Evolutionary conservation across 1,284 basidiomycete species (phyloP).

Genomic region (Hemileia vastatrix): DNA sequence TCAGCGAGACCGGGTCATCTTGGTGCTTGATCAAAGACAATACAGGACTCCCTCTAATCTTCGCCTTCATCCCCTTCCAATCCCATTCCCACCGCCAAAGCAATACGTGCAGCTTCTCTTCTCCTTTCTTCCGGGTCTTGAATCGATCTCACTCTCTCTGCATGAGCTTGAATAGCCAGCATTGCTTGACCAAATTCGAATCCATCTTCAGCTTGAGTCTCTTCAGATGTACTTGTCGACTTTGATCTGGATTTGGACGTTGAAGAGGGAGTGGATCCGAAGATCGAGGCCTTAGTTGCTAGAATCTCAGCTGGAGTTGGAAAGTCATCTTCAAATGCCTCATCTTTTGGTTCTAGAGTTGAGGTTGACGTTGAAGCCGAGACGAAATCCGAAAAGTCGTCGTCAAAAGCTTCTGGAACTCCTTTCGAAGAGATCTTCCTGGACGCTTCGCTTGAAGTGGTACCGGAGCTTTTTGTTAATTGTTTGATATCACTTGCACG

Average conservation of each 20-base stretch:
- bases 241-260: background rate
- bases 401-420: constrained; percentile 19
- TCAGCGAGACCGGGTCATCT: too few relatives aligned
- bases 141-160: constrained; percentile 27
- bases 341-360: background rate
- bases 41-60: background rate
- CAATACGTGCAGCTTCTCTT: constrained; percentile 28
- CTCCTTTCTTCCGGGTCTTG: constrained; percentile 26
- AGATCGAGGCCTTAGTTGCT: background rate
- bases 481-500: background rate
- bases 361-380: constrained; percentile 2
- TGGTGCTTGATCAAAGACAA: too few relatives aligned
- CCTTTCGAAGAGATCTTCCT: background rate
- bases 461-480: background rate
- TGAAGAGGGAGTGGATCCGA: background rate
- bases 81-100: constrained; percentile 24
- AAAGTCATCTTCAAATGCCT: background rate
- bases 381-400: constrained; percentile 30
- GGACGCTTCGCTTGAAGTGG: background rate
- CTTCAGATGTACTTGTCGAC: background rate
- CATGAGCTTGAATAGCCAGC: constrained; percentile 25
- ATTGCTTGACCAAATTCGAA: background rate
- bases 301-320: background rate
- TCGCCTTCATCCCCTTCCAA: background rate
- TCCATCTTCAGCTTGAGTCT: background rate